phyloP scores from a whole-genome alignment of 192 early-diverging fungal genomes.

The Rhizophagus sp. region DNA sequence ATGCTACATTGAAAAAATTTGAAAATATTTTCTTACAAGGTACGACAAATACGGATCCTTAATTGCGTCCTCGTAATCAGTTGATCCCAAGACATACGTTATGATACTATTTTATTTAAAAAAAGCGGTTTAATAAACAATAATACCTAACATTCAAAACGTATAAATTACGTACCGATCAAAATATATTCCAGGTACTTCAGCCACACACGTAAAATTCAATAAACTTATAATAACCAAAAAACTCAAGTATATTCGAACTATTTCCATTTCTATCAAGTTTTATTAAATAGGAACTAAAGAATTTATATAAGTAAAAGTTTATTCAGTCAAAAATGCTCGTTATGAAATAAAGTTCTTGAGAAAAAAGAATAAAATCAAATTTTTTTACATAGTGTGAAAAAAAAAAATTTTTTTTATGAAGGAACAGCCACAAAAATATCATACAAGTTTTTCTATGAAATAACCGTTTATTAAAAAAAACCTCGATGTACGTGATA shows the following conservation, averaged over 20 bases:
- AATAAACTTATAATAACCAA: not conserved
- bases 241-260: not conserved
- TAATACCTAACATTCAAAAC: not conserved
- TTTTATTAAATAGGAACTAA: not conserved
- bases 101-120: not conserved
- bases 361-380: not conserved
- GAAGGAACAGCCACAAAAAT: not conserved
- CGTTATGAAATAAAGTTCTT: not conserved
- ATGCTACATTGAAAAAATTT: not conserved
- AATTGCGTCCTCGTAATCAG: slow-evolving; percentile 8
- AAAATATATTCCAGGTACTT: slow-evolving; percentile 2
- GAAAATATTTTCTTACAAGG: slow-evolving; percentile 4
- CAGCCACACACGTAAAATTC: not conserved
- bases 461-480: not conserved
- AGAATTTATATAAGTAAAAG: too few relatives aligned
- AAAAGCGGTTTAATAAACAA: not conserved
- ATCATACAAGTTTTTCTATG: not conserved
- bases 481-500: too few relatives aligned
- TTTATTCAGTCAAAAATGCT: not conserved
- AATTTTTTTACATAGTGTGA: not conserved
- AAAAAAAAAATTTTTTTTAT: not conserved
- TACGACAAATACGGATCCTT: slow-evolving; percentile 7
- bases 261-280: not conserved
- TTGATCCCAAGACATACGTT: slow-evolving; percentile 1
- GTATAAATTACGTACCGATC: slow-evolving; percentile 7